Evolutionary conservation across 2,329 filamentous ascomycete genomes (phyloP), one percentile per base, ranked within the genome.

Genomic region (Periconia macrospinosa): DNA sequence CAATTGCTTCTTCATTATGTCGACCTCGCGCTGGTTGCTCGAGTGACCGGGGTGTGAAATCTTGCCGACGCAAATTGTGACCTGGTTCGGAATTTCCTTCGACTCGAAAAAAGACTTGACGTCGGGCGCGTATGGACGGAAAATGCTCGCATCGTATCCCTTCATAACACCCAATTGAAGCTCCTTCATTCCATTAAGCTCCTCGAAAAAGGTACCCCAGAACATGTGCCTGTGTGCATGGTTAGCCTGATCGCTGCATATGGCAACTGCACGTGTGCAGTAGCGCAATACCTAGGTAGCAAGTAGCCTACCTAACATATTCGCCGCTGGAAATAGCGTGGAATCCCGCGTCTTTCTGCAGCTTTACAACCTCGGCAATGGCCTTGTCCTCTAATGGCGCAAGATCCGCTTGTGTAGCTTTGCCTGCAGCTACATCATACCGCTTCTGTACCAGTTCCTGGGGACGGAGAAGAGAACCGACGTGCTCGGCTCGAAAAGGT

Each of bases 401-500:
- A 10, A 92, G 80, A 30, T 72, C 67, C 8, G 65, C 58, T 18
- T 59, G 51, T 47, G 60, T 46, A 10, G 83, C 83, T 50, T 84
- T 81, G 58, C 86, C 79, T 13, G 67, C 69, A 18, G 69, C 68
- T 54, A 80, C 72, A 68, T 81, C 70, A 59, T 80, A 76, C 72
- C 88, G 80, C 45, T 83, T 82, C 45, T 83, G 77, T 14, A 88
- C 78, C 23, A 91, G 81, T 48, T 81, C 75, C 49, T 83, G 72
- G 1, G 88, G 87, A 30, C 88, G 85, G 53, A 90, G 82, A 30
- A 91, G 78, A 14, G 87, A 90, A 47, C 88, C 88, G 56, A 89
- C 81, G 60, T 91, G 88, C 74, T 91, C 88, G 55, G 87, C 86
- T 67, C 88, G 82, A 74, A 89, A 90, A 47, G 85, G 87, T 41